Evolutionary conservation across 768 basidiomycete species (phyloP).

Genomic region (Amyloporia xantha): DNA sequence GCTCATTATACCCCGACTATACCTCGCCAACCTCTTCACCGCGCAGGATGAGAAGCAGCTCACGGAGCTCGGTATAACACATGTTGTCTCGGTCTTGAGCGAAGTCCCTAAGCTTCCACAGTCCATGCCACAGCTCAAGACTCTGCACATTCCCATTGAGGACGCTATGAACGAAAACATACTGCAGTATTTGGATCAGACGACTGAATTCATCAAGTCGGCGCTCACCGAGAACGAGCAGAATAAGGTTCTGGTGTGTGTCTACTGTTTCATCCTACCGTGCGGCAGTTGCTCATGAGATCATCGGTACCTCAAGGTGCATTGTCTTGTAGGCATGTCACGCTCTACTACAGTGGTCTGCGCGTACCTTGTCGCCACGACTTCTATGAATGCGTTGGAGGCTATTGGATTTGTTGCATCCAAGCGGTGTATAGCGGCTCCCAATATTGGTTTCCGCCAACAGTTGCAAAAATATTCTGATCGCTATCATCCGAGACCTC

Average conservation of each 20-base stretch:
- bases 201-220: conserved; percentile 46
- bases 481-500: conserved; percentile 6
- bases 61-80: conserved; percentile 58
- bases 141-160: conserved; percentile 45
- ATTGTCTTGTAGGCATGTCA: conserved; percentile 71
- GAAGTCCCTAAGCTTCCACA: conserved; percentile 38
- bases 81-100: conserved; percentile 64
- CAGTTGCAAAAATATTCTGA: conserved; percentile 42
- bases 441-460: conserved; percentile 59
- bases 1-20: conserved; percentile 43
- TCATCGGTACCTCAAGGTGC: no score
- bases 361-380: conserved; percentile 50
- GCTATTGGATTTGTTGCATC: conserved; percentile 49
- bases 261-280: conserved; percentile 1
- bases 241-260: conserved; percentile 46
- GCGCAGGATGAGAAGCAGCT: conserved; percentile 46
- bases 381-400: conserved; percentile 43
- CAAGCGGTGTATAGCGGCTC: conserved; percentile 53
- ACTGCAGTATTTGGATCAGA: conserved; percentile 36
- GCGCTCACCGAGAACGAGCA: conserved; percentile 38
- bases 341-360: conserved; percentile 71
- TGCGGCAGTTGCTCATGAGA: no score
- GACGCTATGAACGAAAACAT: conserved; percentile 39
- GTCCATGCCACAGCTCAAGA: conserved; percentile 28
- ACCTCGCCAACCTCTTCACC: conserved; percentile 55